Percentiles rank a stretch among this genome's conserved stretches.
Evolutionary conservation across 2,329 filamentous ascomycete species (phyloP).

Genomic region (Pyrenophora tritici-repentis): DNA sequence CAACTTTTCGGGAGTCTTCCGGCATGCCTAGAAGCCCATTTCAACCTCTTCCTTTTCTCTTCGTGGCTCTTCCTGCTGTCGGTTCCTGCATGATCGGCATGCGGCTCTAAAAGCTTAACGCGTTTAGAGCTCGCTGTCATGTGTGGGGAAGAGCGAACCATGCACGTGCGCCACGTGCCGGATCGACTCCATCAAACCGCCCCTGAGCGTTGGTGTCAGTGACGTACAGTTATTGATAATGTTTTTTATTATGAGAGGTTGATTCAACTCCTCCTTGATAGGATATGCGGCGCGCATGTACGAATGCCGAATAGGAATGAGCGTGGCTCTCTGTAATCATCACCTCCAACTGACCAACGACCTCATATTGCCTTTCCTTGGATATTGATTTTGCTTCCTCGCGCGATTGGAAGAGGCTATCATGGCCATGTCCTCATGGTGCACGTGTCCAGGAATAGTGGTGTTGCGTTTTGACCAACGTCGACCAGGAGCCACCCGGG

Average conservation of each 20-base stretch:
- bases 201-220: not conserved
- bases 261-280: not conserved
- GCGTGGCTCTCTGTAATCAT: no score
- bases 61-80: slow-evolving; percentile 32
- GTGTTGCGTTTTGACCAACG: not conserved
- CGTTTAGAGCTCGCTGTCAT: slow-evolving; percentile 32
- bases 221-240: not conserved
- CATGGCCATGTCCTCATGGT: not conserved
- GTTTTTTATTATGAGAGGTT: not conserved
- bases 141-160: slow-evolving; percentile 35
- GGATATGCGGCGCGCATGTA: not conserved
- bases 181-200: slow-evolving; percentile 2
- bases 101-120: slow-evolving; percentile 46
- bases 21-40: slow-evolving; percentile 12
- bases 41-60: slow-evolving; percentile 18
- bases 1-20: slow-evolving; percentile 39
- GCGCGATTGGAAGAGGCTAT: not conserved
- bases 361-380: no score
- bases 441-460: not conserved
- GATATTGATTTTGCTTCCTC: not conserved
- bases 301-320: no score
- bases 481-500: not conserved
- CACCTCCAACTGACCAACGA: no score
- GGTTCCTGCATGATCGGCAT: slow-evolving; percentile 42
- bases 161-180: slow-evolving; percentile 33